Evolutionary conservation across 306 rosid species (phyloP), one percentile per base, ranked within the genome.

Genomic region (Amphicarpaea edgeworthii): DNA sequence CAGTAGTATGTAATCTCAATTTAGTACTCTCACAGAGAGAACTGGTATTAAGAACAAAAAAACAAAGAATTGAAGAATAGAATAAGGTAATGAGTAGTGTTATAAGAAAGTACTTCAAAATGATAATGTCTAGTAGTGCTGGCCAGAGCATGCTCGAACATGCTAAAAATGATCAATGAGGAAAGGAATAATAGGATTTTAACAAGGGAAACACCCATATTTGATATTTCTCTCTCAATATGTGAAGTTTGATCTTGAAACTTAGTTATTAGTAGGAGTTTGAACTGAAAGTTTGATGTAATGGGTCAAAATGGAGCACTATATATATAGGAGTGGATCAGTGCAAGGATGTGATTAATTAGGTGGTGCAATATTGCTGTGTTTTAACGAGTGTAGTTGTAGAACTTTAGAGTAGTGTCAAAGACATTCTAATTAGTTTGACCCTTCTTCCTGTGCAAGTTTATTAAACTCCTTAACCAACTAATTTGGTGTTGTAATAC

Each of bases 351-450:
- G 32, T 72, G 34, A n/a, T n/a, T 28, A 5, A 73, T 64, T 72
- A 79, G 79, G 73, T 80, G 26, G 67, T 12, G 4, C 21, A 68
- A 47, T 38, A 30, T 72, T 41, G 63, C 37, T 64, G 51, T 59
- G 23, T 80, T 77, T 70, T 72, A 74, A 64, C 63, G 21, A 20
- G 77, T 45, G 19, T 28, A 80, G 83, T 84, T 77, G 90, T 90
- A 69, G 82, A 89, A 85, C 90, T 86, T 60, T 47, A 79, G 89
- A 88, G 89, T 90, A 81, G 77, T 85, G 83, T 90, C 87, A 66
- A 88, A 90, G 96, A 72, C 89, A 90, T 57, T 75, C 87, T 67
- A 83, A 41, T 83, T 73, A 26, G 26, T 67, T 73, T 80, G 51
- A 73, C 68, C 68, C 79, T 86, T 76, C 91, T 88, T 88, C 69